Base-by-base conservation (phyloP, 2,329 filamentous ascomycete genomes). In the Aspergillus luchuensis region DNA sequence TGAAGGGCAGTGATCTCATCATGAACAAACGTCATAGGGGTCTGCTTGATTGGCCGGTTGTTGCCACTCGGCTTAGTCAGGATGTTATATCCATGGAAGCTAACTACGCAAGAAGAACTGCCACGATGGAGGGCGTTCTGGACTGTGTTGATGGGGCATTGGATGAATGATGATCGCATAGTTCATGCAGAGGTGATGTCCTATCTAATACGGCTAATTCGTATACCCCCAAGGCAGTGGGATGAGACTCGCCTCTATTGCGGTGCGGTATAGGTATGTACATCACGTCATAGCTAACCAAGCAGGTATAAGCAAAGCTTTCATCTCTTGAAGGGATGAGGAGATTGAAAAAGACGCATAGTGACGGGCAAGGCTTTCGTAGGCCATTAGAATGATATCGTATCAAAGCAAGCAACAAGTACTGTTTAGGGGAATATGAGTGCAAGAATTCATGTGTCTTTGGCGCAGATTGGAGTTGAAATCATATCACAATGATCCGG, bases 1-100 rank as follows among this genome's bases (percentile, higher is more conserved):
- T 23, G 53, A 45, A 45, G n/a, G 23, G 25, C 23, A 39, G 53
- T 56, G 53, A 56, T 56, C 38, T 56, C 53, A 56, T 56, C 39
- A 56, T 56, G 39, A 56, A 56, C 53, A 56, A 23, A 56, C 39
- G 53, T 45, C 53, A 56, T 33, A 30, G 23, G 25, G n/a, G 25
- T 17, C 25, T 25, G 8, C 25, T 50, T 50, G 47, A 50, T 50
- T 50, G 47, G 47, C 25, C 47, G 17, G n/a, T 50, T 50, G 8
- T 50, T 30, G 47, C 47, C 47, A 50, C 45, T 15, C 23, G 47
- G 47, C 23, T 50, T 50, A 50, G 47, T 50, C 47, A 49, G 23
- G 41, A 11, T 15, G 11, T 15, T 36, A 36, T 13, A 23, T 45
- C 41, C 41, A 45, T 45, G 41, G 41, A 21, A 45, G 10, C 33